Evolutionary conservation across 495 filamentous ascomycete species (phyloP), one percentile per base, ranked within the genome.

Genomic region (Schizothecium vesticola): DNA sequence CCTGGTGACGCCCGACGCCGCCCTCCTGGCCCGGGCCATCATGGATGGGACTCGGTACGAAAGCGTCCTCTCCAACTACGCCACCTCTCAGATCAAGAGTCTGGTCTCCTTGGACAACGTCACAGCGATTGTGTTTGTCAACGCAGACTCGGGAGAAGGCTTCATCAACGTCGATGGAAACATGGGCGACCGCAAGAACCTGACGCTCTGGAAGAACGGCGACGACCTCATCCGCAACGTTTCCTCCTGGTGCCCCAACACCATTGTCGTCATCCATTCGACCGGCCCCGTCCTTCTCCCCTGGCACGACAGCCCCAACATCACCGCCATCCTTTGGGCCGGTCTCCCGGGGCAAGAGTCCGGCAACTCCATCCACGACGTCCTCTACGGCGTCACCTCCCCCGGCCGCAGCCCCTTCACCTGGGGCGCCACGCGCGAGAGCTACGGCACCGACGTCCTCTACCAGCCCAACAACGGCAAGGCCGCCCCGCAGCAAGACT

Each of bases 321-420:
- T 99, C 67, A 97, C 93, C 10, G 95, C 92, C 26, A 95, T 99
- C 56, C 74, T 98, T 21, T 97, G 93, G 90, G 95, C 94, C 69
- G 94, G 94, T 76, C 77, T 97, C 57, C 95, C 95, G 0, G 95
- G 95, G 13, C 90, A 98, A 75, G 91, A 99, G 77, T 92, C 90
- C 31, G 95, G 95, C 55, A 94, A 95, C 79, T 86, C 91, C n/a
- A 87, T 99, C 69, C 87, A 88, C 26, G 94, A 98, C 74, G 87
- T 99, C 8, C 89, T 99, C 13, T 99, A 97, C 77, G 95, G 95
- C 60, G 86, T 84, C 61, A 87, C 92, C 75, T 97, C 95, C 79
- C 94, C 95, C 33, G 95, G 85, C 69, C 94, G 95, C 75, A 84
- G 89, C 1, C 92, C 93, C 3, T 98, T 97, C 80, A 97, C 95